A percentile compares a stretch with the other conserved stretches of the same genome.
Conservation (phyloP, 1,139 yeast species). For the Blastobotrys illinoisensis region DNA sequence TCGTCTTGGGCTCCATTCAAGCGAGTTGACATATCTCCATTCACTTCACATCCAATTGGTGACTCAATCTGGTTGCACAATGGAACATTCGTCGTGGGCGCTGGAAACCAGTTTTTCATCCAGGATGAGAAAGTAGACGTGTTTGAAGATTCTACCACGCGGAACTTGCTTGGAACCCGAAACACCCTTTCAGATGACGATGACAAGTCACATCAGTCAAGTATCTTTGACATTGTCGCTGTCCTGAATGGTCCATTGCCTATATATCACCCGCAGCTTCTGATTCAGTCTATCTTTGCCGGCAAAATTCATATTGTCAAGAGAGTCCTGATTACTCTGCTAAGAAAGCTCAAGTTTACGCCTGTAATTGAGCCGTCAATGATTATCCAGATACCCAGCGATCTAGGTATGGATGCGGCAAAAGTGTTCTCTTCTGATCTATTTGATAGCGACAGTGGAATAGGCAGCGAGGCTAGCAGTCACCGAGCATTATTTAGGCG, state of each 20-base stretch:
- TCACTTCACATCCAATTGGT: constrained; percentile 76
- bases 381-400: constrained; percentile 25
- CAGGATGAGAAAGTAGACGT: constrained; percentile 67
- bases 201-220: constrained; percentile 19
- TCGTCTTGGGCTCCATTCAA: constrained; percentile 78
- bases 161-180: constrained; percentile 31
- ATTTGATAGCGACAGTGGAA: constrained; percentile 5
- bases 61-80: constrained; percentile 82
- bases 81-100: constrained; percentile 75
- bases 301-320: constrained; percentile 55
- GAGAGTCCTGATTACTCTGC: constrained; percentile 49
- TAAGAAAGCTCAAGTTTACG: constrained; percentile 48
- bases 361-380: constrained; percentile 30
- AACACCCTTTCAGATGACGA: constrained; percentile 33
- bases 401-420: constrained; percentile 18
- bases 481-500: constrained; percentile 7
- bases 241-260: constrained; percentile 88
- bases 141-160: constrained; percentile 42
- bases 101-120: constrained; percentile 84
- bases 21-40: constrained; percentile 61
- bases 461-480: constrained; percentile 7
- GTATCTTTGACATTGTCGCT: constrained; percentile 60
- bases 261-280: constrained; percentile 82
- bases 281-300: constrained; percentile 70
- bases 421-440: constrained; percentile 7